Base-by-base conservation (phyloP, 2,329 filamentous ascomycete genomes). In the Plenodomus tracheiphilus region DNA sequence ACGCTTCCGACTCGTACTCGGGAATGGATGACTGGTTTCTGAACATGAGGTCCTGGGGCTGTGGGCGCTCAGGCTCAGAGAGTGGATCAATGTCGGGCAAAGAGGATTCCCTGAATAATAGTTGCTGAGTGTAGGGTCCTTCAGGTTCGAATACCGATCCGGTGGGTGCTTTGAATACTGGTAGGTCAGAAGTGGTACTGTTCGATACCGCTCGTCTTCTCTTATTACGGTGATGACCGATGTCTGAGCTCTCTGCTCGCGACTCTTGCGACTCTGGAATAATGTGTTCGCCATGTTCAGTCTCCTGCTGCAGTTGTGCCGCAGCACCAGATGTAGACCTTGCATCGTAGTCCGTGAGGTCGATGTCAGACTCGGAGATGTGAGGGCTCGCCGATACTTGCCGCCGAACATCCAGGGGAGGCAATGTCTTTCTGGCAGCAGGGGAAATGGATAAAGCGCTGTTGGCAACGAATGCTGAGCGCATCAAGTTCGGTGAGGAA, bases 401-500 rank as follows among this genome's bases (percentile, higher is more conserved):
- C 4, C 28, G 28, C 28, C 28, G 28, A 8, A 15, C 28, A 11
- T 32, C 11, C 9, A 32, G 15, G 4, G 28, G 15, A 11, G 28
- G 4, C 13, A 11, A 41, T 32, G 2, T 35, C 32, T 17, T 54
- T 40, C 35, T 16, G 57, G 59, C 1, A 4, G 15, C 28, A 15
- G 35, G 35, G 4, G 63, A 62, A 8, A 56, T 41, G 3, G 65
- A 53, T 9, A 71, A 56, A 0, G 67, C 69, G 49, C 68, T 71
- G 36, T 64, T 67, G 17, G 62, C 58, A 28, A 72, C 43, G 32
- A 70, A 68, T 9, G 66, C 60, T 15, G 65, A 69, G 48, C 59
- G 62, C 44, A 55, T 53, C 3, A 67, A 20, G 28, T 43, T 42
- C 2, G 67, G 66, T 2, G 64, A 69, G n/a, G 53, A 18, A 4